Evolutionary conservation across 2,329 filamentous ascomycete species (phyloP).

Genomic region (Aureobasidium mangrovei): DNA sequence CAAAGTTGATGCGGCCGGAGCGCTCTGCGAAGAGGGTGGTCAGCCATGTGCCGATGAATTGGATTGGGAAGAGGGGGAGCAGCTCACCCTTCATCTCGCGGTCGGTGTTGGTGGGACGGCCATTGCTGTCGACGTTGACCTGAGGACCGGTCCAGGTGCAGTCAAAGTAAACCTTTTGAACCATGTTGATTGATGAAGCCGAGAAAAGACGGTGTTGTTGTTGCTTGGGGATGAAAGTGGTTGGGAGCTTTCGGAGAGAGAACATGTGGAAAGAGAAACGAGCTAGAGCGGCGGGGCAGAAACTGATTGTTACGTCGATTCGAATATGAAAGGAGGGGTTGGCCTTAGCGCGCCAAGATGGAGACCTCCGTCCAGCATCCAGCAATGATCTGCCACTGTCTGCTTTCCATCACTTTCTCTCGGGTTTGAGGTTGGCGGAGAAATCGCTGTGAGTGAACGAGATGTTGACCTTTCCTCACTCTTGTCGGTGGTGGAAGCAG

Average conservation of each 20-base stretch:
- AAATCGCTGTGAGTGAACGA: too few species aligned
- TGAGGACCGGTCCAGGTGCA: constrained; percentile 60
- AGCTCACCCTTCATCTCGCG: constrained; percentile 50
- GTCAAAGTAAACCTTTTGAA: constrained; percentile 57
- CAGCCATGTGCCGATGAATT: constrained; percentile 18
- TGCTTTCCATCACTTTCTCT: too few species aligned
- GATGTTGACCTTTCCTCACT: too few species aligned
- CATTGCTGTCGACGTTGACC: constrained; percentile 50
- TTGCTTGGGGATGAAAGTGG: constrained; percentile 19
- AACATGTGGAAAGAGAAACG: constrained; percentile 5
- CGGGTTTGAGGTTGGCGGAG: too few species aligned
- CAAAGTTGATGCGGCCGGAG: constrained; percentile 75
- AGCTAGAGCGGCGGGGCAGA: constrained; percentile 7
- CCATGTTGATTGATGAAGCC: constrained; percentile 65
- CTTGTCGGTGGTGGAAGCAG: too few species aligned
- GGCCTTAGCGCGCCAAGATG: too few species aligned
- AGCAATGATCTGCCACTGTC: too few species aligned
- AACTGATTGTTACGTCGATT: background rate
- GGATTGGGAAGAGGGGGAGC: background rate
- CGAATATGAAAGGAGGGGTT: too few species aligned
- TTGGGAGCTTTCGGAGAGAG: constrained; percentile 12
- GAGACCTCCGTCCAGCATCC: too few species aligned
- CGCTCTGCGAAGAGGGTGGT: constrained; percentile 47
- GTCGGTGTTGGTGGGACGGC: constrained; percentile 40
- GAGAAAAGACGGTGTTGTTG: constrained; percentile 43